Evolutionary conservation across 1,139 yeast species (phyloP), one percentile per base, ranked within the genome.

Genomic region (Pichia sp.): DNA sequence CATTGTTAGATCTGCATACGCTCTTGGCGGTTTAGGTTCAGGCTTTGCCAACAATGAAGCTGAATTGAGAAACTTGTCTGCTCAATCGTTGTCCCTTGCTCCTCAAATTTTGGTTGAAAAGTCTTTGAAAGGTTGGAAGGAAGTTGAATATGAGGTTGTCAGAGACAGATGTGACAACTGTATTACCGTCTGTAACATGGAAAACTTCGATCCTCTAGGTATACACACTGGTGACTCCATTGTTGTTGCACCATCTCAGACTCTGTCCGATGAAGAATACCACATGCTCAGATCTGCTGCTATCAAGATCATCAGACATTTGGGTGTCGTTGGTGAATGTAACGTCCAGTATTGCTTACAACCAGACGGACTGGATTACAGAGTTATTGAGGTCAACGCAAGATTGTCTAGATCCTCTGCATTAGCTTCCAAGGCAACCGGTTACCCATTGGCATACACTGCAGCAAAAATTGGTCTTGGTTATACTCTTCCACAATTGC

Each of bases 281-380:
- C 96, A 93, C 73, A 91, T 93, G 98, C 82, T 93, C 68, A 85
- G 99, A 76, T 78, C 95, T 53, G 96, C 99, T 54, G 99, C 99
- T 48, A 89, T 93, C 69, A 93, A 93, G 73, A 89, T 93, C 66
- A 93, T 93, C 64, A 89, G 98, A 73, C 99, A 93, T 67, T 78
- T 93, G 68, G 99, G 99, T 66, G 99, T 93, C 59, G 97, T 93
- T 62, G 99, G 99, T 71, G 99, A 93, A 75, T 93, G 99, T 82
- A 93, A 93, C 69, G 96, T 95, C 60, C 99, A 93, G 72, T 93
- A 93, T 67, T 96, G 98, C 51, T 80, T 93, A 63, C 95, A 91
- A 67, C 96, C 99, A 30, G 93, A 89, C 70, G 95, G 96, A 43
- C 79, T 87, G 63, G 99, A 93, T 65, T 93, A 87, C 75, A 82